These are phyloP conservation scores for Apiospora saccharicola DNA, from an alignment of 2,329 filamentous ascomycete genomes.

Conservation along the genomic window DNA sequence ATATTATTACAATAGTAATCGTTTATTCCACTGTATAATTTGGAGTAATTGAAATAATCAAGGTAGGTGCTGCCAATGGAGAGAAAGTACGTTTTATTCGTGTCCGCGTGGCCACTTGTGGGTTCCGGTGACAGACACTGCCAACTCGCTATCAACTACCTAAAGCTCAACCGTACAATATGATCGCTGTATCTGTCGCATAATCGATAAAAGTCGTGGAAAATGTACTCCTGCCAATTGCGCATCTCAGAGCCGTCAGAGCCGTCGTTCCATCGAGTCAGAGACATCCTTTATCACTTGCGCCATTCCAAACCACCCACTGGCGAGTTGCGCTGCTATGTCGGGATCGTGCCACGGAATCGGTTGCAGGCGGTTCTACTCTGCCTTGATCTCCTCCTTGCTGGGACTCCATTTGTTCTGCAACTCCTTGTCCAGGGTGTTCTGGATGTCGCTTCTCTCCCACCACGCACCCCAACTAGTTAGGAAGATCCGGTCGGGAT, in stretches of 20 bases:
- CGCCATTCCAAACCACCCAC: too few species aligned
- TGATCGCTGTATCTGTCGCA: background rate
- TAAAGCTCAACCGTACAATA: background rate
- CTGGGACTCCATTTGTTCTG: conserved; percentile 61
- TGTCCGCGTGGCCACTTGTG: too few species aligned
- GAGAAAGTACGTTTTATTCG: too few species aligned
- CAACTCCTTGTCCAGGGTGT: conserved; percentile 52
- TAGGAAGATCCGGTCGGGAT: conserved; percentile 60
- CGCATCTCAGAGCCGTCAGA: too few species aligned
- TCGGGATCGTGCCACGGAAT: background rate
- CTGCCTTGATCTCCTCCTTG: conserved; percentile 56
- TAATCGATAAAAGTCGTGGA: background rate
- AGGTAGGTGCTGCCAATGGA: too few species aligned
- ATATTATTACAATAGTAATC: too few species aligned
- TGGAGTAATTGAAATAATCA: too few species aligned
- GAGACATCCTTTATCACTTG: too few species aligned
- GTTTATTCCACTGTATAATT: too few species aligned
- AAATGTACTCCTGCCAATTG: too few species aligned
- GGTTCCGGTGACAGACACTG: background rate
- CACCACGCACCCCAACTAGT: conserved; percentile 67
- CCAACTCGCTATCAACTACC: background rate
- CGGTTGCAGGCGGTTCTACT: conserved; percentile 39
- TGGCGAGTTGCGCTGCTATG: too few species aligned
- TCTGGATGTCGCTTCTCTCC: conserved; percentile 51
- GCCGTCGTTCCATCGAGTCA: too few species aligned